Base-by-base conservation (phyloP, 2,329 filamentous ascomycete species). In the Didymellaceae sp. region DNA sequence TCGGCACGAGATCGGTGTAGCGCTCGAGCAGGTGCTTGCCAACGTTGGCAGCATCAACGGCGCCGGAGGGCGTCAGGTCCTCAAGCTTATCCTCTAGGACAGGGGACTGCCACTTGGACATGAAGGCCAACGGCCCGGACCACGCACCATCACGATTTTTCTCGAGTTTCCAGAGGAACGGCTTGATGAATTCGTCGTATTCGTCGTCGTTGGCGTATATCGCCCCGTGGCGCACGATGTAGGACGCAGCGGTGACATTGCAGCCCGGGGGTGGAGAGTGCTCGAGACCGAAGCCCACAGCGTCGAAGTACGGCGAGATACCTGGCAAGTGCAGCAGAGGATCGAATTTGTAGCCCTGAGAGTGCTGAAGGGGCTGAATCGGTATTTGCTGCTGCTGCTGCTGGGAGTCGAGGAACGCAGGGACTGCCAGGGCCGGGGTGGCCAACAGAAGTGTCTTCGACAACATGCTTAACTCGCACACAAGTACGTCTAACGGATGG, bases 11-110 rank as follows among this genome's bases (percentile, higher is more conserved):
- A 13, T 75, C 70, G 26, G 80, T 81, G 56, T 84, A 76, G 11
- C 85, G 79, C 0, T 79, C 78, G 7, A 81, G 72, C 45, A 88
- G 83, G 8, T 85, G 82, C 35, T 75, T 76, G n/a, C 85, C 84
- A 8, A 84, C 80, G 20, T 79, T 75, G 24, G 83, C 84, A 28
- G 86, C 69, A 7, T 84, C 74, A 49, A 83, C 81, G 0, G 65
- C 66, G 20, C 66, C 66, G 9, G 59, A 63, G 2, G 65, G 65
- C 10, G 65, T 66, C 40, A 67, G 45, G 10, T 67, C 59, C 25
- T 67, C 63, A 2, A 78, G 70, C 56, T 82, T 82, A 10, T 81
- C 78, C 17, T 82, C 74, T 37, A 72, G 77, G 32, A 86, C 72
- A 2, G 85, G 85, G 0, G 80, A 74, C 8, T 75, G 73, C 84